A percentile compares a stretch with the other conserved stretches of the same genome.
These are phyloP conservation scores for Aureobasidium zeae DNA, from an alignment of 2,329 filamentous ascomycete genomes.

Conservation along the genomic window DNA sequence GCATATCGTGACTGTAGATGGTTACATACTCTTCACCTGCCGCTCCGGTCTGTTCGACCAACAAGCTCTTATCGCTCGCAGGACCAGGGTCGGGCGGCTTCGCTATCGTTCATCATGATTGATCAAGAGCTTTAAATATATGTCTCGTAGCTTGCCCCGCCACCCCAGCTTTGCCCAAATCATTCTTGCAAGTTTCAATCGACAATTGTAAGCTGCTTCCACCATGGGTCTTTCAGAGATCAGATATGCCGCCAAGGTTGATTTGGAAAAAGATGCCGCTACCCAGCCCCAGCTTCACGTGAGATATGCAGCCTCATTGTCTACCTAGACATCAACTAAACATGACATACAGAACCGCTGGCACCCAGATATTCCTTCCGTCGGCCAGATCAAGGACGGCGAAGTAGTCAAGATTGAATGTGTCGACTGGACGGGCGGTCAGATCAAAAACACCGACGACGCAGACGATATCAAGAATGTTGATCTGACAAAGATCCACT, in stretches of 20 bases:
- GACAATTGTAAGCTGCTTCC: neutral
- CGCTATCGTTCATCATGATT: conserved; percentile 1
- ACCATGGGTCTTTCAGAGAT: conserved; percentile 48
- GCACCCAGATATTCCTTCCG: conserved; percentile 80
- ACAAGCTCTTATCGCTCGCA: conserved; percentile 7
- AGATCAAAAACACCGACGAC: conserved; percentile 80
- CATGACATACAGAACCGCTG: conserved; percentile 67
- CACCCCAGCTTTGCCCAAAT: neutral
- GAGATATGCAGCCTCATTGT: conserved; percentile 26
- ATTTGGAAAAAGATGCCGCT: conserved; percentile 59
- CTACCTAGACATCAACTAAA: neutral
- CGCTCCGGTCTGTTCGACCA: neutral
- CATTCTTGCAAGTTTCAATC: neutral
- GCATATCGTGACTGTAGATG: conserved; percentile 7
- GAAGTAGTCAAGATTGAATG: conserved; percentile 94
- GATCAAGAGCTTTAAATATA: neutral
- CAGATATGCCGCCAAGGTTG: conserved; percentile 63
- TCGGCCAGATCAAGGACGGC: conserved; percentile 64
- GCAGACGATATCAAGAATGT: conserved; percentile 83
- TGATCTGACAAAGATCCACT: conserved; percentile 76
- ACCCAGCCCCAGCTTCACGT: conserved; percentile 65
- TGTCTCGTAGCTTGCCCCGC: neutral
- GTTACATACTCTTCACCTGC: neutral
- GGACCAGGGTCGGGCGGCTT: neutral
- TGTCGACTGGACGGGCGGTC: conserved; percentile 64